phyloP scores from a whole-genome alignment of 768 basidiomycete genomes.

The Tricholoma furcatifolium region DNA sequence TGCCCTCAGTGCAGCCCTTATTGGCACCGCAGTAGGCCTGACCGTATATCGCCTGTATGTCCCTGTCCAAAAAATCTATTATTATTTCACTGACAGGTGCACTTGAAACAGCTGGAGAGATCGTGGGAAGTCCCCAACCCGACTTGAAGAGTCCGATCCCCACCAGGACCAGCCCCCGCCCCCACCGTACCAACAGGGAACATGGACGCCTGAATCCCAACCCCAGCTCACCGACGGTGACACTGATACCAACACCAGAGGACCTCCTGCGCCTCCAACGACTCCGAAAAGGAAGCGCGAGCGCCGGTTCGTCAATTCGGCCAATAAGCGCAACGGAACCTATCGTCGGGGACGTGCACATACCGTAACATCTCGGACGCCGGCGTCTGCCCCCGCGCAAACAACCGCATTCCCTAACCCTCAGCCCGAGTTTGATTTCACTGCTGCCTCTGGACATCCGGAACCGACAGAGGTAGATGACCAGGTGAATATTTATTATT shows the following conservation, averaged over 20 bases:
- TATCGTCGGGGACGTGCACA: slow-evolving; percentile 14
- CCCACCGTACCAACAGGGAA: slow-evolving; percentile 64
- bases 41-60: slow-evolving; percentile 86
- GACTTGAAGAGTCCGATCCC: slow-evolving; percentile 16
- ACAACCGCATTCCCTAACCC: slow-evolving; percentile 22
- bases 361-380: slow-evolving; percentile 18
- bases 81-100: neutral
- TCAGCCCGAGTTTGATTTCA: slow-evolving; percentile 45
- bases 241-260: slow-evolving; percentile 11
- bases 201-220: slow-evolving; percentile 43
- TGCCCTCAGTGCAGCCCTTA: slow-evolving; percentile 81
- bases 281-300: slow-evolving; percentile 19
- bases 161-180: slow-evolving; percentile 43
- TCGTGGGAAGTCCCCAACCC: slow-evolving; percentile 52
- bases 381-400: slow-evolving; percentile 11
- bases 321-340: neutral
- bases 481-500: slow-evolving; percentile 32
- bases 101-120: slow-evolving; percentile 64
- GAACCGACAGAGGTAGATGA: slow-evolving; percentile 41
- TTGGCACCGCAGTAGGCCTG: slow-evolving; percentile 83
- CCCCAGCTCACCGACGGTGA: slow-evolving; percentile 8
- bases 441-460: neutral
- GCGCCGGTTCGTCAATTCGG: too few species aligned
- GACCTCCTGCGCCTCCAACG: slow-evolving; percentile 33
- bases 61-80: neutral